Conservation (phyloP, 2,329 filamentous ascomycete species). For the Fusarium globosum region DNA sequence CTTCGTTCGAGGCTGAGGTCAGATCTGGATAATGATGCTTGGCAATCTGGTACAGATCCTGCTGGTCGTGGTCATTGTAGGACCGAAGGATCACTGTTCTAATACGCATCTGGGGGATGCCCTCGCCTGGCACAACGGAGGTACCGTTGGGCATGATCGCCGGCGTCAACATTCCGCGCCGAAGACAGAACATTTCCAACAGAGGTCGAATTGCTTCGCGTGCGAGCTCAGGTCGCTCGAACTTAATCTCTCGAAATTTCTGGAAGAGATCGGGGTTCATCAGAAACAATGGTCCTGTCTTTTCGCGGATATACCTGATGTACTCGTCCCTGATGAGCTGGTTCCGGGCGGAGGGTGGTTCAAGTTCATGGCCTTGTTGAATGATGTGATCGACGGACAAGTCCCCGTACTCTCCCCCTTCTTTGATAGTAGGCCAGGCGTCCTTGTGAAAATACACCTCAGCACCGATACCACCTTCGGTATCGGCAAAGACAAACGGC, state of each 20-base stretch:
- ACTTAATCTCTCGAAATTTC: accelerated
- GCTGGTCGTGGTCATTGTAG: accelerated
- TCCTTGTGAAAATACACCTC: background rate
- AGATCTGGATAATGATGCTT: no score
- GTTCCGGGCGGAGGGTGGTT: background rate
- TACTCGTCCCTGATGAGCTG: background rate
- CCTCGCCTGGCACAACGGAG: accelerated
- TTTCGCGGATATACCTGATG: accelerated
- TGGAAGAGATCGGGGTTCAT: accelerated
- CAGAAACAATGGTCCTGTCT: accelerated
- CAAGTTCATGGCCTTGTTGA: background rate
- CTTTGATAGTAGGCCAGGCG: accelerated
- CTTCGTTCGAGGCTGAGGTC: no score
- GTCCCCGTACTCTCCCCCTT: background rate
- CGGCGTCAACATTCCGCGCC: accelerated
- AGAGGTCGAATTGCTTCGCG: accelerated
- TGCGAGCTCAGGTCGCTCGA: accelerated
- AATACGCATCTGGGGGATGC: accelerated
- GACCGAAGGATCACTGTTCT: accelerated
- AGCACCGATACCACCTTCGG: background rate
- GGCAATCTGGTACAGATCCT: accelerated
- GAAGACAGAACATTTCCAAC: background rate
- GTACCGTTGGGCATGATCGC: accelerated
- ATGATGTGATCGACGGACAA: background rate
- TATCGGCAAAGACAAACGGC: background rate